Evolutionary conservation across 2,329 filamentous ascomycete genomes (phyloP).

Genomic region (Xylariaceae sp.): DNA sequence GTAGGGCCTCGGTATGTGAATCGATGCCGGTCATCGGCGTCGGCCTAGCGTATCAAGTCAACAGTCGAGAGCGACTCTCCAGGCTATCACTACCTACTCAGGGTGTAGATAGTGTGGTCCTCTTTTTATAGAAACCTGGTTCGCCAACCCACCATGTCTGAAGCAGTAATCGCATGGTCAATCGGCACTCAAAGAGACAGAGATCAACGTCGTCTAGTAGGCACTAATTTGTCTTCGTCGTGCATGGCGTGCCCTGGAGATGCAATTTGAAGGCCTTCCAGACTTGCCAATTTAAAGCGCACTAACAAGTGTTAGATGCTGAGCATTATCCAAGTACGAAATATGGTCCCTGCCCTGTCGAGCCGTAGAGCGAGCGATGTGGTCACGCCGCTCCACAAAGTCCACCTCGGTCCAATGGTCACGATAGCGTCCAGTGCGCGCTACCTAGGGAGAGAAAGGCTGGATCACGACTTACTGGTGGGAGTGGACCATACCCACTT

Average conservation of each 20-base stretch:
- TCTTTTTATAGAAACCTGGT: neutral
- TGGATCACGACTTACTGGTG: conserved; percentile 24
- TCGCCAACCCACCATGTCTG: neutral
- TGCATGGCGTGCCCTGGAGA: neutral
- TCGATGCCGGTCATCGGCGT: neutral
- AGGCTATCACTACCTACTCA: neutral
- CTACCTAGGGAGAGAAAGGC: conserved; percentile 5
- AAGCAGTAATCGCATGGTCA: neutral
- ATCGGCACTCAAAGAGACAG: neutral
- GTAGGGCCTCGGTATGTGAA: neutral
- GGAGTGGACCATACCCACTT: conserved; percentile 29
- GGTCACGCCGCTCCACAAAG: conserved; percentile 23
- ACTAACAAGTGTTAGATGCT: neutral
- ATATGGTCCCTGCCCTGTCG: neutral
- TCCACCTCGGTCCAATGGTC: conserved; percentile 30
- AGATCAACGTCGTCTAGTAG: neutral
- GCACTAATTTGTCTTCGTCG: neutral
- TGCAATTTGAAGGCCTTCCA: no score
- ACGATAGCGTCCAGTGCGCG: conserved; percentile 27
- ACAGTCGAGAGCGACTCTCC: neutral
- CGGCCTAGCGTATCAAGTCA: neutral
- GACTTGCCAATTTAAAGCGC: no score
- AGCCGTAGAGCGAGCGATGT: conserved; percentile 2
- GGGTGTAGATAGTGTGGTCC: neutral
- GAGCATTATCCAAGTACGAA: neutral